Conservation (phyloP, 2,329 filamentous ascomycete genomes). For the Hymenoscyphus repandus region DNA sequence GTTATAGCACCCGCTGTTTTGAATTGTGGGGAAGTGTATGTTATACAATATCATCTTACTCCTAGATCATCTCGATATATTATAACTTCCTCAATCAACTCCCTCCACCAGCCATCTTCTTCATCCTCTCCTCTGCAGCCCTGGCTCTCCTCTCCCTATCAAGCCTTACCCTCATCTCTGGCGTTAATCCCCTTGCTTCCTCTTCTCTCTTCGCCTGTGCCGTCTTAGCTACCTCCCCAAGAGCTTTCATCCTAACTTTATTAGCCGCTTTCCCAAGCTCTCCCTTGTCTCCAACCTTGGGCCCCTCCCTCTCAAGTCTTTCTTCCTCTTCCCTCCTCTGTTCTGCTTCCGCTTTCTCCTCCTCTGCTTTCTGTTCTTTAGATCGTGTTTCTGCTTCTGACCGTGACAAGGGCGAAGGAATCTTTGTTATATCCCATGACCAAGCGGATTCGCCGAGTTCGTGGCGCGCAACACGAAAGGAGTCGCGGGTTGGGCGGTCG, state of each 20-base stretch:
- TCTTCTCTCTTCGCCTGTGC: conserved; percentile 78
- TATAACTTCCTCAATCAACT: neutral
- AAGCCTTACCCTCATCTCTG: conserved; percentile 77
- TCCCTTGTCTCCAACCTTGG: conserved; percentile 42
- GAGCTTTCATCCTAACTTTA: conserved; percentile 44
- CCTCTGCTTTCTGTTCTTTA: conserved; percentile 64
- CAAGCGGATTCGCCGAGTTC: conserved; percentile 73
- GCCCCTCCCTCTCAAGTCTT: conserved; percentile 62
- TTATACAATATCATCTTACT: too few species aligned
- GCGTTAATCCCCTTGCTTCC: conserved; percentile 76
- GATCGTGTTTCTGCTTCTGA: conserved; percentile 66
- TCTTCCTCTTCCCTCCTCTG: conserved; percentile 71
- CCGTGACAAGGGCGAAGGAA: conserved; percentile 67
- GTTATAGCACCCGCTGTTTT: too few species aligned
- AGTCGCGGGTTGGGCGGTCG: conserved; percentile 79
- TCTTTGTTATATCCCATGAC: conserved; percentile 71
- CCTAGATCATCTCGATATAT: too few species aligned
- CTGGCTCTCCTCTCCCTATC: conserved; percentile 86
- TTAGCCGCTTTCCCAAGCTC: conserved; percentile 34
- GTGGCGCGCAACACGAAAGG: conserved; percentile 81
- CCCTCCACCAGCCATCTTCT: conserved; percentile 25
- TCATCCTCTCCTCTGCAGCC: conserved; percentile 84
- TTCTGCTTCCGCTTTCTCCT: conserved; percentile 62
- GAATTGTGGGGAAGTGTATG: too few species aligned
- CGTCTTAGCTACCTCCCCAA: conserved; percentile 63